A percentile compares a stretch with the other conserved stretches of the same genome.
phyloP scores from a whole-genome alignment of 2,329 filamentous ascomycete genomes.

The Aureobasidium musti region DNA sequence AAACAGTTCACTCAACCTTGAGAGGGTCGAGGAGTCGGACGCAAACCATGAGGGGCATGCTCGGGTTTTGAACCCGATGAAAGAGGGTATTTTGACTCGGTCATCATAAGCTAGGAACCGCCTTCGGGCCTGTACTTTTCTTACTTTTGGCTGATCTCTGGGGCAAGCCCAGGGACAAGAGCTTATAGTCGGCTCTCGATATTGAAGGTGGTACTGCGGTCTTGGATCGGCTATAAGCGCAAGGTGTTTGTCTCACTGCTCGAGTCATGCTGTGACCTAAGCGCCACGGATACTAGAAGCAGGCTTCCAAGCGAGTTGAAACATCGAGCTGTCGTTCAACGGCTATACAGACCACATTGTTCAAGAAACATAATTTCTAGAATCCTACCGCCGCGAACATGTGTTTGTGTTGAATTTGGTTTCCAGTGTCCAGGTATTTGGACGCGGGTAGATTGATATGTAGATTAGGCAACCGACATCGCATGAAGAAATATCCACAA shows the following conservation, averaged over 20 bases:
- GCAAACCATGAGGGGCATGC: background rate
- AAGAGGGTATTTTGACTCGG: background rate
- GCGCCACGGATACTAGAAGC: background rate
- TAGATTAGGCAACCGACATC: background rate
- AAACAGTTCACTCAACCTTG: background rate
- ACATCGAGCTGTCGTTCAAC: background rate
- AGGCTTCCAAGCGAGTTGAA: background rate
- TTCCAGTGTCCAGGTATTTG: background rate
- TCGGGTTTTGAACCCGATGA: background rate
- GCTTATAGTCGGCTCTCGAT: background rate
- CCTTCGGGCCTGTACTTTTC: slow-evolving; percentile 7
- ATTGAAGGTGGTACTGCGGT: slow-evolving; percentile 12
- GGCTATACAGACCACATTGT: background rate
- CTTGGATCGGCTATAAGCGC: background rate
- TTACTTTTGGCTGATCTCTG: slow-evolving; percentile 22
- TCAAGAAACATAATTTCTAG: too few relatives aligned
- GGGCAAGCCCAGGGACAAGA: background rate
- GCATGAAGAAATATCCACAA: slow-evolving; percentile 1
- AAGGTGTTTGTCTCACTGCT: slow-evolving; percentile 20
- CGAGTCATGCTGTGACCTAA: slow-evolving; percentile 17
- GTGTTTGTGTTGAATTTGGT: background rate
- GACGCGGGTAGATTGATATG: slow-evolving; percentile 2
- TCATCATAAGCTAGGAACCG: slow-evolving; percentile 2
- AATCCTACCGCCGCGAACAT: background rate
- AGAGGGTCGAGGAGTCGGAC: background rate